phyloP scores from a whole-genome alignment of 495 filamentous ascomycete species.

The Lentithecium fluviatile region DNA sequence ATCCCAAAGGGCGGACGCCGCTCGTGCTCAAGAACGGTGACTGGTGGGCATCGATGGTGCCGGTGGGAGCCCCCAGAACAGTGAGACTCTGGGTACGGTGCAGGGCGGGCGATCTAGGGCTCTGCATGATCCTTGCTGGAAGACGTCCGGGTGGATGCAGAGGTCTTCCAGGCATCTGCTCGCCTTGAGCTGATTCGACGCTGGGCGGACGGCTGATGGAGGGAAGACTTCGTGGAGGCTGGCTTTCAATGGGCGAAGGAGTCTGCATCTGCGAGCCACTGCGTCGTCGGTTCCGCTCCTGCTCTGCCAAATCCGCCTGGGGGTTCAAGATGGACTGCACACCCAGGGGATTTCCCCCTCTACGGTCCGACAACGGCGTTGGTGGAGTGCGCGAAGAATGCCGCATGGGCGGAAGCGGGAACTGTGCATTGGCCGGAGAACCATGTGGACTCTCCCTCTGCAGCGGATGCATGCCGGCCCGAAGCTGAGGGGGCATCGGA shows the following conservation, averaged over 20 bases:
- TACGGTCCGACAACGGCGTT: constrained; percentile 25
- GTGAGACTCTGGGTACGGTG: constrained; percentile 40
- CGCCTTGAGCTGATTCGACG: constrained; percentile 26
- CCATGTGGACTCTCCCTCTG: constrained; percentile 8
- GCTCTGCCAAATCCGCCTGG: constrained; percentile 24
- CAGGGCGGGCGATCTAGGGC: constrained; percentile 40
- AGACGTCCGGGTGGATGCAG: constrained; percentile 17
- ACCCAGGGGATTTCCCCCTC: constrained; percentile 20
- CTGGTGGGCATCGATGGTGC: constrained; percentile 40
- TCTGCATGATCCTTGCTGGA: constrained; percentile 36
- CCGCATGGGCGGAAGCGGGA: constrained; percentile 25
- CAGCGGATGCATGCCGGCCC: constrained; percentile 12
- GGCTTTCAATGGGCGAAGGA: constrained; percentile 30
- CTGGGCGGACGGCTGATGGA: constrained; percentile 33
- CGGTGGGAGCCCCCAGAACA: constrained; percentile 33
- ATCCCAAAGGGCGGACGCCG: constrained; percentile 26
- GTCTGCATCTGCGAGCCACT: constrained; percentile 34
- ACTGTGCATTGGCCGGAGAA: neutral
- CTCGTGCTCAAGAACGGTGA: constrained; percentile 38
- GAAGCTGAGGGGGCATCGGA: constrained; percentile 16
- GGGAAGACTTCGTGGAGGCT: constrained; percentile 24
- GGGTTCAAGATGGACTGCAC: constrained; percentile 36
- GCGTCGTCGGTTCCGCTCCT: constrained; percentile 14
- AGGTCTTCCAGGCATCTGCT: constrained; percentile 3
- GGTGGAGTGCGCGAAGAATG: constrained; percentile 28